A percentile compares a stretch with the other conserved stretches of the same genome.
phyloP scores from a whole-genome alignment of 345 rosid genomes.

The Raphanus sativus region DNA sequence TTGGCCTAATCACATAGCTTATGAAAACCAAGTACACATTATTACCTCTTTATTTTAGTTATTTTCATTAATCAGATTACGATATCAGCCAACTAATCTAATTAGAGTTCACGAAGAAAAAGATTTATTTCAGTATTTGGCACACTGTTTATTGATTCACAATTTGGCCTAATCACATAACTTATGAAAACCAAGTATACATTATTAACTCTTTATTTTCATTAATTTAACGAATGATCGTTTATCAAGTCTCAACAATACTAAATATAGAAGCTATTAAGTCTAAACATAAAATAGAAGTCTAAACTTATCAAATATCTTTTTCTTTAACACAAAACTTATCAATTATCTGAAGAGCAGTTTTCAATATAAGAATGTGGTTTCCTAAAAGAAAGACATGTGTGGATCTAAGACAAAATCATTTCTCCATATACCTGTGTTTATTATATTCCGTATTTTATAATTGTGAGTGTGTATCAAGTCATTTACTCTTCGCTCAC shows the following conservation, averaged over 20 bases:
- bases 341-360: not conserved
- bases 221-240: not conserved
- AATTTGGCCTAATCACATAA: constrained; percentile 42
- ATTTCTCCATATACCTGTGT: constrained; percentile 1
- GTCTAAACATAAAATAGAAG: not conserved
- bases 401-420: constrained; percentile 5
- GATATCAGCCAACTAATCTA: constrained; percentile 37
- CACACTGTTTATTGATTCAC: constrained; percentile 39
- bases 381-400: constrained; percentile 32
- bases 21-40: constrained; percentile 32
- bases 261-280: not conserved
- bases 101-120: constrained; percentile 10
- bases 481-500: constrained; percentile 21
- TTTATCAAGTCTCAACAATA: not conserved
- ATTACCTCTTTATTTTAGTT: constrained; percentile 17
- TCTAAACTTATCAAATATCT: no score
- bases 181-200: constrained; percentile 34
- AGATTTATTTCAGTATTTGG: constrained; percentile 15
- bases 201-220: constrained; percentile 12
- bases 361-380: constrained; percentile 4
- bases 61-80: constrained; percentile 21
- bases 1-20: constrained; percentile 43
- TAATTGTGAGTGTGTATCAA: constrained; percentile 26
- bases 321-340: not conserved
- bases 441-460: not conserved